Percentiles rank a stretch among this genome's conserved stretches.
Conservation (phyloP, 2,329 filamentous ascomycete species). For the Penicillium griseofulvum region DNA sequence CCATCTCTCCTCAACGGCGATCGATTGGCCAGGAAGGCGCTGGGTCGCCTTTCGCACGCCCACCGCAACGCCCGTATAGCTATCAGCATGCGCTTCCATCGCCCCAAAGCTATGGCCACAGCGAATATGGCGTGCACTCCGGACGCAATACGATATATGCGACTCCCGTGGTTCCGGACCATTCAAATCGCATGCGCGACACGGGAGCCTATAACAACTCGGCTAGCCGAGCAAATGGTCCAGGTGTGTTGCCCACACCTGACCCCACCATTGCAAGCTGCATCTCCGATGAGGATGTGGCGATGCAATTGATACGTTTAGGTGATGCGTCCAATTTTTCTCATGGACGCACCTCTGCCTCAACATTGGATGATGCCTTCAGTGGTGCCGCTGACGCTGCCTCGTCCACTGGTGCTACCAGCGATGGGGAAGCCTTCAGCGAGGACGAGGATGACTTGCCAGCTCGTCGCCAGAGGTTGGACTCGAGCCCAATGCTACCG, state of each 20-base stretch:
- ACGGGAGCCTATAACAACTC: slow-evolving; percentile 45
- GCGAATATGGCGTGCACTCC: slow-evolving; percentile 39
- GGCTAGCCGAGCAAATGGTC: slow-evolving; percentile 38
- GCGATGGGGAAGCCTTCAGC: slow-evolving; percentile 64
- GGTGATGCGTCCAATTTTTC: slow-evolving; percentile 93
- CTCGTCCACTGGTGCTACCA: slow-evolving; percentile 81
- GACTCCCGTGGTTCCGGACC: slow-evolving; percentile 56
- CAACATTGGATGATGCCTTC: slow-evolving; percentile 88
- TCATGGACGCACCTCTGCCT: slow-evolving; percentile 87
- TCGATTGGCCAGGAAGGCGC: slow-evolving; percentile 67
- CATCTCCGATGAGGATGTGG: slow-evolving; percentile 97
- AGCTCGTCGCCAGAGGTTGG: slow-evolving; percentile 41
- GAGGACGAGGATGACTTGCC: slow-evolving; percentile 61
- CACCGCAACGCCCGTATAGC: slow-evolving; percentile 74
- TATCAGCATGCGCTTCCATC: slow-evolving; percentile 77
- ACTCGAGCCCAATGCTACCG: slow-evolving; percentile 45
- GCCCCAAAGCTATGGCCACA: slow-evolving; percentile 71
- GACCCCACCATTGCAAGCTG: slow-evolving; percentile 97
- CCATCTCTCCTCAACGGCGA: slow-evolving; percentile 86
- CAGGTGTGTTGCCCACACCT: slow-evolving; percentile 79
- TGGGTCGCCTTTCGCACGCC: slow-evolving; percentile 68
- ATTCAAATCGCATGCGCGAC: slow-evolving; percentile 65
- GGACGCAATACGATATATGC: slow-evolving; percentile 53
- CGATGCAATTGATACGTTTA: slow-evolving; percentile 92
- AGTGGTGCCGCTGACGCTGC: slow-evolving; percentile 83